These are phyloP conservation scores for Chlamydomonas applanata DNA, from an alignment of 139 green algal genomes.

Conservation along the genomic window DNA sequence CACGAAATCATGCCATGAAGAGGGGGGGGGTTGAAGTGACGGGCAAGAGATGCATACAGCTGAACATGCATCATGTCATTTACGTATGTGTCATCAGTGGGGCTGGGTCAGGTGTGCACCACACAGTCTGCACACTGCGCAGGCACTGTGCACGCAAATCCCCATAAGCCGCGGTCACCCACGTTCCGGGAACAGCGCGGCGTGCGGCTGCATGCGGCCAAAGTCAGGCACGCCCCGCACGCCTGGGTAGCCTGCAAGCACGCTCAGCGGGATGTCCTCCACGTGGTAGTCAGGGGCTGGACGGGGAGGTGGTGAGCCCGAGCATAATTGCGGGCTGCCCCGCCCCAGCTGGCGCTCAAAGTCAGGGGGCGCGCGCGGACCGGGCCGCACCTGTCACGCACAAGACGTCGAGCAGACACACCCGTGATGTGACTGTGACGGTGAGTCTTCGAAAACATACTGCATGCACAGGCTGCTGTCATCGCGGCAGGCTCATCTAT, in stretches of 20 bases:
- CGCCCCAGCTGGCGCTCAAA: background rate
- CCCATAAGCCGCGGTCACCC: background rate
- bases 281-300: conserved; percentile 14
- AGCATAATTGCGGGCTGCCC: background rate
- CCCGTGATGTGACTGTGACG: too few species aligned
- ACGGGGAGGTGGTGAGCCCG: background rate
- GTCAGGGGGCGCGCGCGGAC: background rate
- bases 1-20: too few species aligned
- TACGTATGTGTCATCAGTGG: background rate
- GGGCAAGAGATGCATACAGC: background rate
- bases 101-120: background rate
- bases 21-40: too few species aligned
- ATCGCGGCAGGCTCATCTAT: too few species aligned
- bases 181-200: background rate
- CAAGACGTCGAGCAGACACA: too few species aligned
- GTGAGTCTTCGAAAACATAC: too few species aligned
- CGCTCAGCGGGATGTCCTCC: conserved; percentile 30
- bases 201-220: background rate
- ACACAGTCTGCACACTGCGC: background rate
- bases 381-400: background rate
- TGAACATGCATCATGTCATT: background rate
- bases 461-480: too few species aligned
- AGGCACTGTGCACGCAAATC: background rate
- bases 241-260: conserved; percentile 20
- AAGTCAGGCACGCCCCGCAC: conserved; percentile 21